Percentiles rank a stretch among this genome's conserved stretches.
These are phyloP conservation scores for Cocos nucifera DNA, from an alignment of 176 grass and related monocot genomes.

Conservation along the genomic window DNA sequence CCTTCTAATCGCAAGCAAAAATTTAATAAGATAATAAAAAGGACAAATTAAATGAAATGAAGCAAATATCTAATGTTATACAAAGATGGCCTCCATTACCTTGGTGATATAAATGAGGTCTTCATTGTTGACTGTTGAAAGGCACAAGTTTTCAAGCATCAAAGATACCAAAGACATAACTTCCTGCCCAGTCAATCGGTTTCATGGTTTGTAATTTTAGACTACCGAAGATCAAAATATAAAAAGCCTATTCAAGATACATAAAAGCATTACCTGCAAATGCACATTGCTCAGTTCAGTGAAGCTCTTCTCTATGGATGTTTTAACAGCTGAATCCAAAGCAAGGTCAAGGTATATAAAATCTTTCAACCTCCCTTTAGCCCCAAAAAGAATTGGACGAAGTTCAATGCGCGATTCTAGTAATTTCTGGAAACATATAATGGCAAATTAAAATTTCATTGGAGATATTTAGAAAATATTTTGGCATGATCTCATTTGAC, in stretches of 20 bases:
- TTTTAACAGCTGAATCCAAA: constrained; percentile 9
- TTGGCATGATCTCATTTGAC: background rate
- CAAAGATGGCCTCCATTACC: background rate
- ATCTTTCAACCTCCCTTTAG: constrained; percentile 5
- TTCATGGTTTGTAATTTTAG: background rate
- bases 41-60: background rate
- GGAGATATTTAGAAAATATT: background rate
- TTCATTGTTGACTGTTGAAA: constrained; percentile 18
- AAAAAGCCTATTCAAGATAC: background rate
- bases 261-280: constrained; percentile 5
- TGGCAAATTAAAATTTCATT: background rate
- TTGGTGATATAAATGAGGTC: constrained; percentile 15
- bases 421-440: constrained; percentile 5
- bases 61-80: background rate
- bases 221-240: background rate
- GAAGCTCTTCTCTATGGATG: constrained; percentile 7
- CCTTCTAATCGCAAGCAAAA: no score
- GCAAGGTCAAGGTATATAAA: constrained; percentile 18
- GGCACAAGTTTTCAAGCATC: constrained; percentile 11
- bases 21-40: no score
- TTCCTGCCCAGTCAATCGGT: background rate
- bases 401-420: constrained; percentile 15
- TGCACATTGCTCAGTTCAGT: constrained; percentile 4
- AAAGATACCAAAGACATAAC: constrained; percentile 4
- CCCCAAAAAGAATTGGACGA: constrained; percentile 1